Conservation (phyloP, 2,329 filamentous ascomycete genomes). For the Neocatenulostroma microsporum region DNA sequence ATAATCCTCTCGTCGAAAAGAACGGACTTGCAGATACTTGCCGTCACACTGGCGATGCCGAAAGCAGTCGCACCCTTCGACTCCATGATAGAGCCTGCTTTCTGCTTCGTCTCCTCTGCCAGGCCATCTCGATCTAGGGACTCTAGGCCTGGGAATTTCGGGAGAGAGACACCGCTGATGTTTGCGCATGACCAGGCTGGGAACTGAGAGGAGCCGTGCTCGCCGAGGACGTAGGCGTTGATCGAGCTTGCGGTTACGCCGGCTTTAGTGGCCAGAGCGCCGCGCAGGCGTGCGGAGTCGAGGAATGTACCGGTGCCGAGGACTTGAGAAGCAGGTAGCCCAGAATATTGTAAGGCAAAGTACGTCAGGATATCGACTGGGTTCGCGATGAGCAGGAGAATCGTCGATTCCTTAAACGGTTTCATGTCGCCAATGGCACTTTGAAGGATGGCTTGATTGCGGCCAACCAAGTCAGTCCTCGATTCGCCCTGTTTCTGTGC, state of each 20-base stretch:
- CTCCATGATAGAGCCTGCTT: slow-evolving; percentile 41
- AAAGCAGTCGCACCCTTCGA: slow-evolving; percentile 46
- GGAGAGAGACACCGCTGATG: slow-evolving; percentile 37
- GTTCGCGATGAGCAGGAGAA: slow-evolving; percentile 48
- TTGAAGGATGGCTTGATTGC: slow-evolving; percentile 43
- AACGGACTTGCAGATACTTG: slow-evolving; percentile 45
- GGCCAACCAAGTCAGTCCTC: slow-evolving; percentile 39
- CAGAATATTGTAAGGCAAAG: slow-evolving; percentile 41
- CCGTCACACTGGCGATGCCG: slow-evolving; percentile 43
- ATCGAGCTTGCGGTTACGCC: slow-evolving; percentile 34
- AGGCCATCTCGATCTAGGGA: slow-evolving; percentile 31
- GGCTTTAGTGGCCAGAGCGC: slow-evolving; percentile 35
- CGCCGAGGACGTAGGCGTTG: slow-evolving; percentile 41
- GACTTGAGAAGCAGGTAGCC: slow-evolving; percentile 43
- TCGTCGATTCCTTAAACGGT: slow-evolving; percentile 41
- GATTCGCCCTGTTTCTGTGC: slow-evolving; percentile 44
- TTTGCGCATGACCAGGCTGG: slow-evolving; percentile 38
- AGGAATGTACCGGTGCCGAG: slow-evolving; percentile 48
- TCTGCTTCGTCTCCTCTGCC: slow-evolving; percentile 39
- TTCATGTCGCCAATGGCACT: slow-evolving; percentile 43
- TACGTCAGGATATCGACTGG: slow-evolving; percentile 50
- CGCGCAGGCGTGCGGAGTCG: slow-evolving; percentile 45
- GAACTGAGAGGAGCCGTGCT: slow-evolving; percentile 44
- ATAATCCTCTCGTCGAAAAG: slow-evolving; percentile 43
- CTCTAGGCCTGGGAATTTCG: slow-evolving; percentile 30